These are phyloP conservation scores for Paramarasmius palmivorus DNA, from an alignment of 1,284 basidiomycete genomes.

Conservation along the genomic window DNA sequence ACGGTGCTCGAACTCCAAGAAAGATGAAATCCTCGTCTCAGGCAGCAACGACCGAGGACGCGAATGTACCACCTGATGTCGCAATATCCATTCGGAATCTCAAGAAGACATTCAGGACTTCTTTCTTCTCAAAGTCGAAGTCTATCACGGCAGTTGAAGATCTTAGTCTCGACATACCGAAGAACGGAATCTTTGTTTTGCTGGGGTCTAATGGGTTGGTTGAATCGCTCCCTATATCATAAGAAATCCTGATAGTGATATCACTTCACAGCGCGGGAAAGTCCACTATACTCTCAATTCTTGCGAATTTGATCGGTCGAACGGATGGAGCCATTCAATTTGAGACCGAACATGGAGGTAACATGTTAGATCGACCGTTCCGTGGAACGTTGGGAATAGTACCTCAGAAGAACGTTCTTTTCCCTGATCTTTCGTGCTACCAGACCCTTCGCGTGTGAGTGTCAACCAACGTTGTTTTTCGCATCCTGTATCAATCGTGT, in stretches of 20 bases:
- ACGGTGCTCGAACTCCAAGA: conserved; percentile 54
- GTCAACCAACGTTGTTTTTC: neutral
- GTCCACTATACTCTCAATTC: conserved; percentile 68
- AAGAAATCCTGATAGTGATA: neutral
- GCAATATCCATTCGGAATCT: conserved; percentile 65
- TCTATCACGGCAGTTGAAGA: conserved; percentile 61
- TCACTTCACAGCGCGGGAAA: conserved; percentile 63
- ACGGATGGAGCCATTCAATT: conserved; percentile 67
- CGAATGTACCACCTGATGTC: conserved; percentile 35
- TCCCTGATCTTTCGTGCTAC: conserved; percentile 73
- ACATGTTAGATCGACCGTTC: conserved; percentile 41
- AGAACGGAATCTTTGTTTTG: conserved; percentile 72
- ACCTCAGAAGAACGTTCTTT: conserved; percentile 82
- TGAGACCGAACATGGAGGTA: conserved; percentile 43
- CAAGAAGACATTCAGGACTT: conserved; percentile 54
- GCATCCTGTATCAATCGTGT: too few species aligned
- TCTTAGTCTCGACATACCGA: conserved; percentile 66
- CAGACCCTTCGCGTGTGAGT: conserved; percentile 67
- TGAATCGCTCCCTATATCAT: neutral
- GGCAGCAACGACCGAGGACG: neutral
- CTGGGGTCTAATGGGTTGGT: conserved; percentile 72
- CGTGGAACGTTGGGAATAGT: conserved; percentile 74
- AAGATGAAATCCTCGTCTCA: conserved; percentile 21
- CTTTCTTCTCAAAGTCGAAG: conserved; percentile 38
- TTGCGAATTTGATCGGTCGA: conserved; percentile 61